These are phyloP conservation scores for Trametopsis cervina DNA, from an alignment of 768 basidiomycete species.

Conservation along the genomic window DNA sequence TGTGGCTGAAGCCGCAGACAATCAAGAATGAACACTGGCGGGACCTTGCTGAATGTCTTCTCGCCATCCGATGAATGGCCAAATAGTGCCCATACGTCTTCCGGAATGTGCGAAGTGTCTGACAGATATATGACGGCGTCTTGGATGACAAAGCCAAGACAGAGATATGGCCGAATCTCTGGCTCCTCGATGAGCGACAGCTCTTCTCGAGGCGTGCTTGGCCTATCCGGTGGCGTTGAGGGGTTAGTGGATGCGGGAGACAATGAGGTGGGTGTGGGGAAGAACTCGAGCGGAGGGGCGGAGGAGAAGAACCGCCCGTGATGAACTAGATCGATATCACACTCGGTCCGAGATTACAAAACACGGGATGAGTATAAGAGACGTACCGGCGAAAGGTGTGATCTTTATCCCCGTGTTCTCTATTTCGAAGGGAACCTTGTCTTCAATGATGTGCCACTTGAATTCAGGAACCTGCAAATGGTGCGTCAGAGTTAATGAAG, in stretches of 20 bases:
- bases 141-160: constrained; percentile 65
- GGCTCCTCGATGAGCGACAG: constrained; percentile 4
- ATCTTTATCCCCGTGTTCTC: constrained; percentile 54
- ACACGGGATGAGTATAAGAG: not conserved
- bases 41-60: constrained; percentile 15
- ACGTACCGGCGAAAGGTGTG: constrained; percentile 60
- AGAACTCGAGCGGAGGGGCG: constrained; percentile 30
- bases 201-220: constrained; percentile 2
- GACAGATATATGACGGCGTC: constrained; percentile 69
- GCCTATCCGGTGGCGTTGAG: constrained; percentile 18
- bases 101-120: constrained; percentile 78
- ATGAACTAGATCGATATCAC: constrained; percentile 40
- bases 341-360: not conserved
- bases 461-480: constrained; percentile 66
- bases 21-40: constrained; percentile 68
- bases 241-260: constrained; percentile 25
- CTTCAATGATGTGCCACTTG: constrained; percentile 74
- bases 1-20: constrained; percentile 61
- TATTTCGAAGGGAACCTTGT: constrained; percentile 62
- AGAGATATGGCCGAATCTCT: constrained; percentile 49
- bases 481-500: not conserved
- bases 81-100: constrained; percentile 56
- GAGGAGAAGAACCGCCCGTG: constrained; percentile 62
- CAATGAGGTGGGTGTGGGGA: constrained; percentile 33
- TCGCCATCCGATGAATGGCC: constrained; percentile 18